A percentile compares a stretch with the other conserved stretches of the same genome.
Evolutionary conservation across 768 basidiomycete genomes (phyloP).

Genomic region (Cystobasidium ongulense): DNA sequence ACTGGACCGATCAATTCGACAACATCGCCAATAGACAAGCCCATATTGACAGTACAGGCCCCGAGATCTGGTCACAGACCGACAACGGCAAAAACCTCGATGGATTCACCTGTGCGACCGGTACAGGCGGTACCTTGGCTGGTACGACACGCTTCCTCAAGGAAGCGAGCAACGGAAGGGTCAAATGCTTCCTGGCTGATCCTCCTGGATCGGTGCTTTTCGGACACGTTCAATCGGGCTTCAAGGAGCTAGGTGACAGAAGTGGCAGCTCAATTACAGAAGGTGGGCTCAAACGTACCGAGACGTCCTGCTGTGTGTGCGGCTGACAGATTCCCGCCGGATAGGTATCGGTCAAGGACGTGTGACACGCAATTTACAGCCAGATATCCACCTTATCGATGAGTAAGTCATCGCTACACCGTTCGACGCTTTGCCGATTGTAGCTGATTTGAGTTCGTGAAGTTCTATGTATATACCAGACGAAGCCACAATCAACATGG

Average conservation of each 20-base stretch:
- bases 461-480: conserved; percentile 84
- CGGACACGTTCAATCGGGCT: conserved; percentile 68
- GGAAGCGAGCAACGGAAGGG: conserved; percentile 67
- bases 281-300: too few relatives aligned
- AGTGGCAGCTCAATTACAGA: conserved; percentile 84
- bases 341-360: conserved; percentile 88
- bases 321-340: too few relatives aligned
- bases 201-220: conserved; percentile 90
- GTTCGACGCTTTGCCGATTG: neutral
- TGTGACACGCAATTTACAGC: conserved; percentile 79
- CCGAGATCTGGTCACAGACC: conserved; percentile 85
- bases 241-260: conserved; percentile 63
- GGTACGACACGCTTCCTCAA: conserved; percentile 75
- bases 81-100: conserved; percentile 55
- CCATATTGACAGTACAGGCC: conserved; percentile 85
- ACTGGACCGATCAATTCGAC: conserved; percentile 97
- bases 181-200: conserved; percentile 89
- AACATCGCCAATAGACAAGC: conserved; percentile 82
- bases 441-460: neutral
- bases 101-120: conserved; percentile 89
- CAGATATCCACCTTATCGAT: conserved; percentile 65
- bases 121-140: conserved; percentile 91
- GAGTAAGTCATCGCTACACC: conserved; percentile 17
- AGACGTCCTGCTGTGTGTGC: too few relatives aligned
- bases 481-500: conserved; percentile 79